Percentiles rank a stretch among this genome's conserved stretches.
phyloP scores from a whole-genome alignment of 257 asterid genomes.

The Primulina tabacum region DNA sequence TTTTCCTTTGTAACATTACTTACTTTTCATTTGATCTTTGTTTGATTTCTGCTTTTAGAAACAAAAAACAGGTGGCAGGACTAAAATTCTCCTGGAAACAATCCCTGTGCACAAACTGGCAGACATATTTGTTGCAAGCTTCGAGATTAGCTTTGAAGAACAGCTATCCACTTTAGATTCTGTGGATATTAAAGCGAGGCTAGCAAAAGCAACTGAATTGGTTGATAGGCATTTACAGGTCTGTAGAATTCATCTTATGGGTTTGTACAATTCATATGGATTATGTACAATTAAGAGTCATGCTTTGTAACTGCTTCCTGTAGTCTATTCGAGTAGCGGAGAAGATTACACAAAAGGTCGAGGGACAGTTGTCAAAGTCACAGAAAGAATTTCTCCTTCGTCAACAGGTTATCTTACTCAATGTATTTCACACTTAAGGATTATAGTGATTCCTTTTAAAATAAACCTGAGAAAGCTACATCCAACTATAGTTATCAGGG shows the following conservation, averaged over 20 bases:
- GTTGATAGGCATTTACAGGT: slow-evolving; percentile 98
- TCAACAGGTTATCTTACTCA: slow-evolving; percentile 69
- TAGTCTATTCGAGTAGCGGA: slow-evolving; percentile 99
- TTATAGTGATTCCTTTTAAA: slow-evolving; percentile 18
- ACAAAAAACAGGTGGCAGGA: slow-evolving; percentile 93
- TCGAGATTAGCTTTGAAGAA: slow-evolving; percentile 96
- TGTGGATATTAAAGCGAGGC: slow-evolving; percentile 92
- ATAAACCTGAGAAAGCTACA: slow-evolving; percentile 20
- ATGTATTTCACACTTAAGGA: slow-evolving; percentile 7
- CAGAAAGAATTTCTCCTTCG: slow-evolving; percentile 99
- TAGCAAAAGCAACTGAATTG: slow-evolving; percentile 91
- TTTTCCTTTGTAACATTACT: slow-evolving; percentile 5
- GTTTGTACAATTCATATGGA: slow-evolving; percentile 25
- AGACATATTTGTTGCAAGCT: slow-evolving; percentile 98
- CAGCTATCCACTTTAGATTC: slow-evolving; percentile 93
- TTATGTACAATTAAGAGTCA: slow-evolving; percentile 20
- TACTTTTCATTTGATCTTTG: slow-evolving; percentile 21
- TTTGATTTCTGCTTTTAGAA: slow-evolving; percentile 49
- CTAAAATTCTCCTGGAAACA: slow-evolving; percentile 93
- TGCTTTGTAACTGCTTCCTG: slow-evolving; percentile 29
- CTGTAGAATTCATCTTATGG: slow-evolving; percentile 26
- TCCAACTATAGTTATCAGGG: slow-evolving; percentile 22
- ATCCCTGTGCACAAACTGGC: slow-evolving; percentile 98
- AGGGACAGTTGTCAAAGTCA: slow-evolving; percentile 96
- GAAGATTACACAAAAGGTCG: slow-evolving; percentile 97